A percentile compares a stretch with the other conserved stretches of the same genome.
These are phyloP conservation scores for Fermentozyma sake DNA, from an alignment of 1,139 yeast species.

Conservation along the genomic window DNA sequence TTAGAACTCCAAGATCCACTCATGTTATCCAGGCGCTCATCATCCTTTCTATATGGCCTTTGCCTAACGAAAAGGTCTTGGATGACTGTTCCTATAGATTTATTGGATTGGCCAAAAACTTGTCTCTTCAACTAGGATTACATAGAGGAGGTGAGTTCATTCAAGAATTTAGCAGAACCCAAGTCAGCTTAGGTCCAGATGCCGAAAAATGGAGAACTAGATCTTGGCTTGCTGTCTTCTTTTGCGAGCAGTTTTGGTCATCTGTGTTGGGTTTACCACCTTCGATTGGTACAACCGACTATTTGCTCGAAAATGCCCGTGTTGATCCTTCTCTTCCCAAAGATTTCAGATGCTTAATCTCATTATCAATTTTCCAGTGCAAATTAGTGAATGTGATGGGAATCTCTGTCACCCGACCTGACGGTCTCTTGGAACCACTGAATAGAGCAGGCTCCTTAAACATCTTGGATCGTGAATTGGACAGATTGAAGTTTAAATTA, in stretches of 20 bases:
- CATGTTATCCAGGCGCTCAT: slow-evolving; percentile 88
- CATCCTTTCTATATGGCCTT: slow-evolving; percentile 84
- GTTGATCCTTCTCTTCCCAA: slow-evolving; percentile 64
- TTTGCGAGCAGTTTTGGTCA: slow-evolving; percentile 89
- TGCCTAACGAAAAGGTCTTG: slow-evolving; percentile 87
- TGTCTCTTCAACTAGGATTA: slow-evolving; percentile 85
- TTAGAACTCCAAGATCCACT: slow-evolving; percentile 87
- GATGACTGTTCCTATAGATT: slow-evolving; percentile 91
- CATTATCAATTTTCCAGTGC: slow-evolving; percentile 77
- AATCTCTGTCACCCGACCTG: slow-evolving; percentile 80
- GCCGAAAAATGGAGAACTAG: slow-evolving; percentile 94
- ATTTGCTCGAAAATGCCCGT: slow-evolving; percentile 73
- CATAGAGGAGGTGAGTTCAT: slow-evolving; percentile 88
- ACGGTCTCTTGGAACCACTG: slow-evolving; percentile 82
- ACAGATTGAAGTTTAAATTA: slow-evolving; percentile 60
- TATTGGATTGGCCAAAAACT: slow-evolving; percentile 78
- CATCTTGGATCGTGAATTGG: slow-evolving; percentile 73
- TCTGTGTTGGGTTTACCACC: slow-evolving; percentile 87
- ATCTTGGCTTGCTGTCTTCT: slow-evolving; percentile 86
- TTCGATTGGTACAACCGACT: slow-evolving; percentile 73
- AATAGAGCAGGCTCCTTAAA: slow-evolving; percentile 77
- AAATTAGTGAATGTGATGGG: slow-evolving; percentile 86
- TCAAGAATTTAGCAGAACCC: slow-evolving; percentile 86
- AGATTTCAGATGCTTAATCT: slow-evolving; percentile 67
- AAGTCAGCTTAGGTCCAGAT: slow-evolving; percentile 76